Percentiles rank a stretch among this genome's conserved stretches.
Evolutionary conservation across 371 early-diverging fungal species (phyloP).

Genomic region (Actinomortierella wolfii): DNA sequence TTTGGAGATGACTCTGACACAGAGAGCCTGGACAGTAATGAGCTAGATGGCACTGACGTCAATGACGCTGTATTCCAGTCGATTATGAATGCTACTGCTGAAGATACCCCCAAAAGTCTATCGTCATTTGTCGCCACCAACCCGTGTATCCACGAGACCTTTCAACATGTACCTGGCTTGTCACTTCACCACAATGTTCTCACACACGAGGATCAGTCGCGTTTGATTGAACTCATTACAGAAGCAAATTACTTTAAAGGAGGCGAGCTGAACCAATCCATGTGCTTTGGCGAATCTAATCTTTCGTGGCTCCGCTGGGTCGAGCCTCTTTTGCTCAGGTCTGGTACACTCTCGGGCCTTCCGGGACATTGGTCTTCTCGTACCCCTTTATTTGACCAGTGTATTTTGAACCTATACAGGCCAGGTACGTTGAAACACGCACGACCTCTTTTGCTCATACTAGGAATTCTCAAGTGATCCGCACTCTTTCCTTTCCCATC

Average conservation of each 20-base stretch:
- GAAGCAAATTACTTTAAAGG: conserved; percentile 35
- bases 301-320: conserved; percentile 32
- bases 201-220: conserved; percentile 30
- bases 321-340: conserved; percentile 5
- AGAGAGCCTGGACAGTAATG: no score
- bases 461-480: not conserved
- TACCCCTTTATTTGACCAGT: conserved; percentile 35
- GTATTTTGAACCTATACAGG: conserved; percentile 41
- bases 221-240: conserved; percentile 27
- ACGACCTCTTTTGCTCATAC: not conserved
- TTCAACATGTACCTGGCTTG: conserved; percentile 16
- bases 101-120: no score
- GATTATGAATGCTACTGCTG: no score
- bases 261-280: conserved; percentile 40
- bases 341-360: conserved; percentile 15
- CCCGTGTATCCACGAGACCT: no score
- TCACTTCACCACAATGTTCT: conserved; percentile 27
- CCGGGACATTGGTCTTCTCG: conserved; percentile 23
- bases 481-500: not conserved
- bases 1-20: no score
- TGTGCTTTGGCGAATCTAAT: conserved; percentile 40
- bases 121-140: no score
- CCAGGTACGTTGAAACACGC: conserved; percentile 20
- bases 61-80: no score
- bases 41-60: no score